Conservation (phyloP, 495 filamentous ascomycete species). For the Delitschia confertaspora region DNA sequence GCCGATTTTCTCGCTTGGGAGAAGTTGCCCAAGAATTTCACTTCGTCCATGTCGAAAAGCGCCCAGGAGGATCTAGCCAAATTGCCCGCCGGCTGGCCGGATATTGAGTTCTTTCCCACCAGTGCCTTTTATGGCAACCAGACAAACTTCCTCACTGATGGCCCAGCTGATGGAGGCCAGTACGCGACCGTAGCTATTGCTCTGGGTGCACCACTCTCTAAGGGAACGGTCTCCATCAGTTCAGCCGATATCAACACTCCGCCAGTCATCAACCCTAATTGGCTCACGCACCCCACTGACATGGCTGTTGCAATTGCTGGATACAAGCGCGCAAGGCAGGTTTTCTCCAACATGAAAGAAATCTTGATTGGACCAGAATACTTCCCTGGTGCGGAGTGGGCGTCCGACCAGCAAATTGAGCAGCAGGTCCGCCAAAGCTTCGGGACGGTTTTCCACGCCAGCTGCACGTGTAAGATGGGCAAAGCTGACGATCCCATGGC, state of each 20-base stretch:
- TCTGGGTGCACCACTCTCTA: constrained; percentile 42
- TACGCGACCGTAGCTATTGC: constrained; percentile 37
- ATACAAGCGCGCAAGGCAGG: constrained; percentile 43
- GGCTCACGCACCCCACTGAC: constrained; percentile 45
- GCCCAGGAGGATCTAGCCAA: constrained; percentile 30
- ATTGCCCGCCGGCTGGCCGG: constrained; percentile 49
- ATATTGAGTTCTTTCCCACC: constrained; percentile 40
- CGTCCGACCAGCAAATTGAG: constrained; percentile 46
- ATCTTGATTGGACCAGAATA: constrained; percentile 39
- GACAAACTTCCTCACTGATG: constrained; percentile 24
- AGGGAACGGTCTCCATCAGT: constrained; percentile 45
- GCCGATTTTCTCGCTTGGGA: constrained; percentile 24
- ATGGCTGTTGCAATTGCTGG: constrained; percentile 44
- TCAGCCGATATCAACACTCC: constrained; percentile 36
- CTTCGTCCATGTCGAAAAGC: not conserved
- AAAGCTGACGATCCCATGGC: constrained; percentile 38
- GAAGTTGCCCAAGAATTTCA: constrained; percentile 12
- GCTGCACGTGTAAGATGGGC: constrained; percentile 47
- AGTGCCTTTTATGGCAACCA: constrained; percentile 27
- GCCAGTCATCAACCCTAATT: constrained; percentile 48
- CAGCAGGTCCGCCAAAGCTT: constrained; percentile 35
- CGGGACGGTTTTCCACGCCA: constrained; percentile 42
- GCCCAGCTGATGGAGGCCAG: constrained; percentile 37
- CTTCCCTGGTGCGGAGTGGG: constrained; percentile 39
- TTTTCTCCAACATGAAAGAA: constrained; percentile 37